phyloP scores from a whole-genome alignment of 2,329 filamentous ascomycete species.

The Gnomoniopsis sp. region DNA sequence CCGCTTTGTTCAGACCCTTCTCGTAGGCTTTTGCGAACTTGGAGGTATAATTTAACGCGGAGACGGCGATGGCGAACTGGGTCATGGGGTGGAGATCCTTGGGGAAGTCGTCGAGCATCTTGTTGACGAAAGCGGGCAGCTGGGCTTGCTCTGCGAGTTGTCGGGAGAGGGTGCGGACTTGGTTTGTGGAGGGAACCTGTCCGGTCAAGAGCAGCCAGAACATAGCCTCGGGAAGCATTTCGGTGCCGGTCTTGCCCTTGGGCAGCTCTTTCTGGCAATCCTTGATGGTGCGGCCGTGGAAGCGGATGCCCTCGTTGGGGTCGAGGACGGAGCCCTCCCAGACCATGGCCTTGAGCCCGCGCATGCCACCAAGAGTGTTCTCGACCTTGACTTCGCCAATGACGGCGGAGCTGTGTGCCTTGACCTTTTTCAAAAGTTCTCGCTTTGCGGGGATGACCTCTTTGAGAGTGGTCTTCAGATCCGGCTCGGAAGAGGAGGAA shows the following conservation, averaged over 20 bases:
- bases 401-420: constrained; percentile 75
- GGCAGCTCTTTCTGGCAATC: constrained; percentile 93
- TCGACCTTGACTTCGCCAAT: constrained; percentile 92
- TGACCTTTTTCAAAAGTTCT: constrained; percentile 91
- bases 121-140: constrained; percentile 78
- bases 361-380: constrained; percentile 94
- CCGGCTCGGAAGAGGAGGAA: constrained; percentile 74
- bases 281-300: constrained; percentile 97
- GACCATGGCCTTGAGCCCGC: constrained; percentile 94
- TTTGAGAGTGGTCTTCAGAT: constrained; percentile 83
- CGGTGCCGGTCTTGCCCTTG: constrained; percentile 86
- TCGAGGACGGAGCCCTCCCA: constrained; percentile 98
- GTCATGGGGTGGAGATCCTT: constrained; percentile 96
- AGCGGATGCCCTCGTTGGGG: constrained; percentile 94
- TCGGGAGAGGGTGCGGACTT: constrained; percentile 78
- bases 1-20: constrained; percentile 84
- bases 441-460: constrained; percentile 86
- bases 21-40: constrained; percentile 93
- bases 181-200: constrained; percentile 76
- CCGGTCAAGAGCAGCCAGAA: constrained; percentile 98
- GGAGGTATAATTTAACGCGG: constrained; percentile 92
- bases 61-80: constrained; percentile 91
- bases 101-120: constrained; percentile 88
- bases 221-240: constrained; percentile 99
- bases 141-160: constrained; percentile 83